phyloP scores from a whole-genome alignment of 2,329 filamentous ascomycete species.

The Albophoma yamanashiensis region DNA sequence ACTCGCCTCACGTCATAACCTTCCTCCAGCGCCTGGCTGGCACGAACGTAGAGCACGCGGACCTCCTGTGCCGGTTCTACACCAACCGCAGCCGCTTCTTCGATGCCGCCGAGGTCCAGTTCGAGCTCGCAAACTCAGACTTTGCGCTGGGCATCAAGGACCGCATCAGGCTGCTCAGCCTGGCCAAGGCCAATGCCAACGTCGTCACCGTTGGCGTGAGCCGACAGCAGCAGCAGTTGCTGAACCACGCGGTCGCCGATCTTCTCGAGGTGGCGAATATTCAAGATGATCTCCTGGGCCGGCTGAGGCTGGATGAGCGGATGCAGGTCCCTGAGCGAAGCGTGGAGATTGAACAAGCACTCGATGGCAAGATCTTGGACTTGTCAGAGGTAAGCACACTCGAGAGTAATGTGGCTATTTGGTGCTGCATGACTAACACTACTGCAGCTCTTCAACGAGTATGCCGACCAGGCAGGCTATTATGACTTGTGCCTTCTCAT shows the following conservation, averaged over 20 bases:
- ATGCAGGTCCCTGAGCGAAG: slow-evolving; percentile 61
- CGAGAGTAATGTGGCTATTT: too few species aligned
- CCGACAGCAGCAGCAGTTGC: slow-evolving; percentile 70
- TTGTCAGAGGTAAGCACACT: slow-evolving; percentile 60
- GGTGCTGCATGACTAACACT: slow-evolving; percentile 8
- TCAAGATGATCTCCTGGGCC: slow-evolving; percentile 80
- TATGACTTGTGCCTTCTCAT: slow-evolving; percentile 90
- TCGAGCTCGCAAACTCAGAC: slow-evolving; percentile 70
- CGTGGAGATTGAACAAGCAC: slow-evolving; percentile 50
- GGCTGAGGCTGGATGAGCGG: slow-evolving; percentile 62
- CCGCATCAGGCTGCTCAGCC: slow-evolving; percentile 79
- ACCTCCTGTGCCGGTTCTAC: slow-evolving; percentile 88
- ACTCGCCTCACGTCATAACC: slow-evolving; percentile 75
- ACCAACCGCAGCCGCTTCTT: slow-evolving; percentile 76
- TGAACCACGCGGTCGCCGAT: slow-evolving; percentile 76
- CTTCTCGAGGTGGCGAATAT: slow-evolving; percentile 89
- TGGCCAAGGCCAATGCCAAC: slow-evolving; percentile 85
- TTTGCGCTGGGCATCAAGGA: slow-evolving; percentile 72
- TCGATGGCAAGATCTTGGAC: slow-evolving; percentile 69
- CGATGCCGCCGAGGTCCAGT: slow-evolving; percentile 79
- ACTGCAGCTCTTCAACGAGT: slow-evolving; percentile 76
- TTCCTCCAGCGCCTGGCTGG: slow-evolving; percentile 72
- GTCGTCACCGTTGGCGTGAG: slow-evolving; percentile 68
- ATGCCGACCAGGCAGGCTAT: slow-evolving; percentile 83
- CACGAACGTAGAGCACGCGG: slow-evolving; percentile 66